These are phyloP conservation scores for Vinca major DNA, from an alignment of 305 asterid genomes.

Conservation along the genomic window DNA sequence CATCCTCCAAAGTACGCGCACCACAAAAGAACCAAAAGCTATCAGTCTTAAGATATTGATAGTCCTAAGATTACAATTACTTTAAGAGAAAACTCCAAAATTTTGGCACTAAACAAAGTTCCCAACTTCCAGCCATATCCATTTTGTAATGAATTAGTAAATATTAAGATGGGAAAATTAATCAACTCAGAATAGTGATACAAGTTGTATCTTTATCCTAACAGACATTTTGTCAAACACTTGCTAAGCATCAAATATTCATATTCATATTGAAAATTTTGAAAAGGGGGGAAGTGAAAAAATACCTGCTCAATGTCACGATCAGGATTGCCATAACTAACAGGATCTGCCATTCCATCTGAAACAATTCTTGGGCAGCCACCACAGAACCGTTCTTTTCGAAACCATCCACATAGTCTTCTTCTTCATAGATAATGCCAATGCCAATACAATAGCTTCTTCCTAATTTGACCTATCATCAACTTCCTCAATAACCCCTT, in stretches of 20 bases:
- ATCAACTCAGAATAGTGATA: neutral
- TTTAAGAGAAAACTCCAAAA: neutral
- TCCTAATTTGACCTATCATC: conserved; percentile 46
- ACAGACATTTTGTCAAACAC: neutral
- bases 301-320: conserved; percentile 80
- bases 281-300: neutral
- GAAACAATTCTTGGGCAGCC: conserved; percentile 58
- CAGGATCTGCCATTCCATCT: conserved; percentile 99
- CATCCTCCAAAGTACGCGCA: neutral
- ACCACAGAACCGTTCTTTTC: conserved; percentile 43
- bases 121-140: neutral
- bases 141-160: neutral
- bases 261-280: neutral
- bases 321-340: conserved; percentile 69
- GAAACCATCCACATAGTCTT: conserved; percentile 42
- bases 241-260: neutral
- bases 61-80: neutral
- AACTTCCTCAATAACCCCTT: conserved; percentile 25
- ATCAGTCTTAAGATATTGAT: too few relatives aligned
- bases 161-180: neutral
- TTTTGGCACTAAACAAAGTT: too few relatives aligned
- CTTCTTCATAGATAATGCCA: conserved; percentile 41
- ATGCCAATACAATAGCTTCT: conserved; percentile 21
- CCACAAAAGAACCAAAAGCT: neutral
- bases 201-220: neutral